These are phyloP conservation scores for Emydomyces testavorans DNA, from an alignment of 2,329 filamentous ascomycete genomes.

Conservation along the genomic window DNA sequence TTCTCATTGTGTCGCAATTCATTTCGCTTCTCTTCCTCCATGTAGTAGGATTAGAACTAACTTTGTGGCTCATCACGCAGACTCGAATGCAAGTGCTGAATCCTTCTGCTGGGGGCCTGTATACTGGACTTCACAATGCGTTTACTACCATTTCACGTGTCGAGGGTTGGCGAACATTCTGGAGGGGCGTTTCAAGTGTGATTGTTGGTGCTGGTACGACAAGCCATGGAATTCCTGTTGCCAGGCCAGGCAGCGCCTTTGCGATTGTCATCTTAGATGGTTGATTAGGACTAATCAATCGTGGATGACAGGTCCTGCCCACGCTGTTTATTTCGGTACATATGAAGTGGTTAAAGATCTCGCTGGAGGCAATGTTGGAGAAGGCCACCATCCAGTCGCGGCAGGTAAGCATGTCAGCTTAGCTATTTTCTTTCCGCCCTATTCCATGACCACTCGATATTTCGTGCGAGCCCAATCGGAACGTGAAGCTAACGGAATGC, in stretches of 20 bases:
- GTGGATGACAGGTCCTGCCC: constrained; percentile 62
- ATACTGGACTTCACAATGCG: constrained; percentile 82
- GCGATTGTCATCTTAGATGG: neutral
- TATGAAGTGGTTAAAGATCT: constrained; percentile 95
- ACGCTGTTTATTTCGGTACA: constrained; percentile 96
- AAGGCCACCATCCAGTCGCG: constrained; percentile 82
- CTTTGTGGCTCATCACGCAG: constrained; percentile 38
- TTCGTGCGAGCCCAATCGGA: neutral
- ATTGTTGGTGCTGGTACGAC: constrained; percentile 78
- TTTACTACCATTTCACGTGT: constrained; percentile 83
- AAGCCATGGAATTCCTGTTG: constrained; percentile 5
- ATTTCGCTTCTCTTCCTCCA: neutral
- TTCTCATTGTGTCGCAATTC: neutral
- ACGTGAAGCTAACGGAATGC: constrained; percentile 4
- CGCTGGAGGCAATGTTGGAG: constrained; percentile 77
- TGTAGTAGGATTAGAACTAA: neutral
- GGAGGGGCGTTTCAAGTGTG: constrained; percentile 94
- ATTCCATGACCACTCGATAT: no score
- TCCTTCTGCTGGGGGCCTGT: constrained; percentile 66
- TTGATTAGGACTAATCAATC: constrained; percentile 20
- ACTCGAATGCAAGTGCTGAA: constrained; percentile 97
- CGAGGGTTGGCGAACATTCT: constrained; percentile 83
- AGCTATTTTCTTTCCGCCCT: no score
- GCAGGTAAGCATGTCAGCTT: constrained; percentile 52
- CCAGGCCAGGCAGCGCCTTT: neutral